Conservation (phyloP, 176 grass and related monocot genomes). For the Luzula sylvatica region DNA sequence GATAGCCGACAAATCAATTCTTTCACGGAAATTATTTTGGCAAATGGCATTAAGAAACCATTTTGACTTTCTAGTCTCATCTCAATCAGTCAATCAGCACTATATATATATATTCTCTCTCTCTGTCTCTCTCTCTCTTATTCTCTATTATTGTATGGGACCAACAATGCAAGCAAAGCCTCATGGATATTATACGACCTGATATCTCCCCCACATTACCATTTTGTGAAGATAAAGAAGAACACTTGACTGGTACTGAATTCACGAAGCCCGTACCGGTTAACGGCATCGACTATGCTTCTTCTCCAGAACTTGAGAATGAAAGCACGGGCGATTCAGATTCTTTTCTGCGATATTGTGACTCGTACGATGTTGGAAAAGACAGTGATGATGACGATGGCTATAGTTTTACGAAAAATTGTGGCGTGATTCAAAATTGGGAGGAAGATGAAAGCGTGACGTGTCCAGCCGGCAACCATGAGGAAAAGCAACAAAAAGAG, state of each 20-base stretch:
- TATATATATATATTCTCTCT: too few species aligned
- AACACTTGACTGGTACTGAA: background rate
- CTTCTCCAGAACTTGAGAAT: background rate
- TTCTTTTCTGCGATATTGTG: background rate
- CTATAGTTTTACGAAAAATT: background rate
- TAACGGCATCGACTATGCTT: background rate
- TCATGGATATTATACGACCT: conserved; percentile 5
- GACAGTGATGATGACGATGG: conserved; percentile 3
- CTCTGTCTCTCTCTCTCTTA: too few species aligned
- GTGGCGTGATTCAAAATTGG: background rate
- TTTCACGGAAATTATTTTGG: too few species aligned
- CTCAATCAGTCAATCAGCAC: too few species aligned
- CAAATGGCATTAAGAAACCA: too few species aligned
- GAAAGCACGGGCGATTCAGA: conserved; percentile 17
- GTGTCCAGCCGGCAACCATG: background rate
- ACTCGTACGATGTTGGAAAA: too few species aligned
- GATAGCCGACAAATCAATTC: too few species aligned
- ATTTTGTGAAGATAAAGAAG: background rate
- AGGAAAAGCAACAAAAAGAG: background rate
- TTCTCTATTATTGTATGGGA: too few species aligned
- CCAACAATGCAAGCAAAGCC: background rate
- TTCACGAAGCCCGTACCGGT: background rate
- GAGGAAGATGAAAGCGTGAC: background rate
- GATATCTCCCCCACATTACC: background rate
- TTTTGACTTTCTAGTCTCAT: too few species aligned